Conservation (phyloP, 176 grass and related monocot genomes). For the Coix lacrymajobi region DNA sequence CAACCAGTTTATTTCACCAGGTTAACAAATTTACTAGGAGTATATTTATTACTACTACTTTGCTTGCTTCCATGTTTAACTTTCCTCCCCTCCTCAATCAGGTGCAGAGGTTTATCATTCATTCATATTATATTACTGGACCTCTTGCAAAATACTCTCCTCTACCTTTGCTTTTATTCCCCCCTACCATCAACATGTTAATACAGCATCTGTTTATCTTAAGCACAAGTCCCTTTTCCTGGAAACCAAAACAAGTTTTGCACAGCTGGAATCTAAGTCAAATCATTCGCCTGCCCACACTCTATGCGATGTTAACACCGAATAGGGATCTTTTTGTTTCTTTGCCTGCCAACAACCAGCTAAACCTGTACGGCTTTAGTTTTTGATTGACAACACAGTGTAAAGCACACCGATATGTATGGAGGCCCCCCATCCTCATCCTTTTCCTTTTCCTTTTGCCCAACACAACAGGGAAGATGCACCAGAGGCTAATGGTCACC, state of each 20-base stretch:
- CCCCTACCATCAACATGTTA: background rate
- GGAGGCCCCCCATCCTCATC: background rate
- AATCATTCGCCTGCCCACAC: background rate
- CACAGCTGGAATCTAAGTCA: background rate
- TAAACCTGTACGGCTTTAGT: background rate
- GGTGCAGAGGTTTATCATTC: background rate
- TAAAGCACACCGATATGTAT: background rate
- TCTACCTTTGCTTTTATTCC: too few relatives aligned
- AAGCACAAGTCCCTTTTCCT: background rate
- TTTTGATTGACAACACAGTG: background rate
- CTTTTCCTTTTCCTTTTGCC: background rate
- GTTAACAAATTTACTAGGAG: background rate
- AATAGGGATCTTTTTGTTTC: background rate
- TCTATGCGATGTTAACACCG: background rate
- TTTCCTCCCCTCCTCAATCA: background rate
- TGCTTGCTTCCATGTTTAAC: background rate
- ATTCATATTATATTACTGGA: background rate
- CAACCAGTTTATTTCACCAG: background rate
- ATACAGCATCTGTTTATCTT: background rate
- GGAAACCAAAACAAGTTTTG: background rate
- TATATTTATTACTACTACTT: background rate
- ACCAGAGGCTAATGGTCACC: background rate
- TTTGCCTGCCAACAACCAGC: background rate
- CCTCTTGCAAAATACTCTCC: too few relatives aligned
- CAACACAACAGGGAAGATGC: conserved; percentile 22